phyloP scores from a whole-genome alignment of 1,139 yeast genomes.

The Pichia cactophila region DNA sequence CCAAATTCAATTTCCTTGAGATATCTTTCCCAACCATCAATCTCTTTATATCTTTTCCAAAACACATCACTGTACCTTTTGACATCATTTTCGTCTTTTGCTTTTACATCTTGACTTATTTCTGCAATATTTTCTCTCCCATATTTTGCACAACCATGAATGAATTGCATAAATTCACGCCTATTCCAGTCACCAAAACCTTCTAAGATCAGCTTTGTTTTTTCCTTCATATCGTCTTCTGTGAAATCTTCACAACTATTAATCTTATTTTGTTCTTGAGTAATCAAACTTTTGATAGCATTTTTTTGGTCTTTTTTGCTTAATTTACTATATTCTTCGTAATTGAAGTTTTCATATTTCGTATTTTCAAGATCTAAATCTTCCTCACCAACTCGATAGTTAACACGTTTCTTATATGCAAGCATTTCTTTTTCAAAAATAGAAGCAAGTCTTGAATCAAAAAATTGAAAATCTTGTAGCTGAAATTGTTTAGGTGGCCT shows the following conservation, averaged over 20 bases:
- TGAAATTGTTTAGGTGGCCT: slow-evolving; percentile 67
- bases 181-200: slow-evolving; percentile 81
- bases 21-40: slow-evolving; percentile 84
- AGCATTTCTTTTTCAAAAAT: slow-evolving; percentile 74
- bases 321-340: slow-evolving; percentile 40
- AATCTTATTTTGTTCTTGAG: slow-evolving; percentile 55
- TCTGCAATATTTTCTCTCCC: slow-evolving; percentile 60
- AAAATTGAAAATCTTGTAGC: slow-evolving; percentile 85
- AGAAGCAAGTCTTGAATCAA: slow-evolving; percentile 54
- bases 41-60: slow-evolving; percentile 63
- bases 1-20: slow-evolving; percentile 81
- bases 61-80: slow-evolving; percentile 59
- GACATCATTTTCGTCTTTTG: slow-evolving; percentile 65
- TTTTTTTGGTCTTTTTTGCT: slow-evolving; percentile 30
- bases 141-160: slow-evolving; percentile 71
- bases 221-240: slow-evolving; percentile 62
- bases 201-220: slow-evolving; percentile 50
- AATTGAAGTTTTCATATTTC: slow-evolving; percentile 36
- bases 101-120: slow-evolving; percentile 61
- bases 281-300: slow-evolving; percentile 37
- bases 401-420: slow-evolving; percentile 64
- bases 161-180: slow-evolving; percentile 80
- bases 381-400: slow-evolving; percentile 53
- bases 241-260: slow-evolving; percentile 67
- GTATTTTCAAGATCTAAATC: slow-evolving; percentile 36